Conservation (phyloP, 306 rosid species). For the Comarum palustre region DNA sequence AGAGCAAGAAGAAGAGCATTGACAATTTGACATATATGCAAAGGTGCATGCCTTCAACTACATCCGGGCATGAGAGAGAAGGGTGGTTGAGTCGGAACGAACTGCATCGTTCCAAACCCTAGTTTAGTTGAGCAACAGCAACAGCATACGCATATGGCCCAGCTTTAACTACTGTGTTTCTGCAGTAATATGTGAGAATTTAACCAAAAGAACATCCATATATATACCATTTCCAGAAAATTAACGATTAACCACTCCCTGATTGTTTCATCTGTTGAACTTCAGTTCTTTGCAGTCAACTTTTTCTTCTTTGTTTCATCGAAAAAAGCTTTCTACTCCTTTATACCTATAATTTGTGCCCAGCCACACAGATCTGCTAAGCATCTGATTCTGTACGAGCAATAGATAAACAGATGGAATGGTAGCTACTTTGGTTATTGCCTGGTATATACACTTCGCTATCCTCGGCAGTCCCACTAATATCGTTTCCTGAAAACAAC, state of each 20-base stretch:
- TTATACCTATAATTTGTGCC: not conserved
- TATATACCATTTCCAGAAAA: not conserved
- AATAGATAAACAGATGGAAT: not conserved
- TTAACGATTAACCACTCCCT: not conserved
- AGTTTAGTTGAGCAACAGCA: not conserved
- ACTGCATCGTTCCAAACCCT: not conserved
- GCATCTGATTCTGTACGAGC: not conserved
- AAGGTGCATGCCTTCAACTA: not conserved
- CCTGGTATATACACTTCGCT: not conserved
- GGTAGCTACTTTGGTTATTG: not conserved
- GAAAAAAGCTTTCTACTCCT: too few relatives aligned
- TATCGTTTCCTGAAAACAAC: not conserved
- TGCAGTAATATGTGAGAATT: not conserved
- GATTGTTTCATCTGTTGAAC: not conserved
- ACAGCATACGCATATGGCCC: not conserved
- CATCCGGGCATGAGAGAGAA: not conserved
- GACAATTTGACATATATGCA: not conserved
- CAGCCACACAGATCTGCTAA: not conserved
- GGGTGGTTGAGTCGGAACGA: not conserved
- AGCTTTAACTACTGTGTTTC: not conserved
- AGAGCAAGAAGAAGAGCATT: not conserved
- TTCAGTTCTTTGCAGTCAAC: not conserved
- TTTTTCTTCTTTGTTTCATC: not conserved
- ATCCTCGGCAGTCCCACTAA: not conserved
- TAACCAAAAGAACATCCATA: not conserved